Evolutionary conservation across 306 rosid species (phyloP), one percentile per base, ranked within the genome.

Genomic region (Begonia loranthoides): DNA sequence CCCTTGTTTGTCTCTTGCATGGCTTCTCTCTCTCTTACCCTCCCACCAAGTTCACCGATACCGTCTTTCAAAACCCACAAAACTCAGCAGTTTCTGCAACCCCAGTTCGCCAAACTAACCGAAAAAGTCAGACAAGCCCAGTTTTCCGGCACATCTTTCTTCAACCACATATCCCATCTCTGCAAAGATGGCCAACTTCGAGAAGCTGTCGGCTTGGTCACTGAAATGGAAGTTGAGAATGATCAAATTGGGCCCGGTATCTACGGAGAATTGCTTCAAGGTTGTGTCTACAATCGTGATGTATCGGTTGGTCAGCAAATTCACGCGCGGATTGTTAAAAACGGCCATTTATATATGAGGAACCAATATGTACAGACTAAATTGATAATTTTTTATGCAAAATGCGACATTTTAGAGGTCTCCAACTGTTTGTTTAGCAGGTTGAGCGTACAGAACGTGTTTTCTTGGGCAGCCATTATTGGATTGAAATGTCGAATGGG

Each of bases 391-490:
- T 82, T 88, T 60, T 88, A 88, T 57, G 74, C 94, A 0, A 84
- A 88, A 62, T 88, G 88, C 51, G 70, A 64, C 17, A 63, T 36
- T 11, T 36, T 41, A n/a, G 56, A 65, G 12, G 70, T 40, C 9
- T 80, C 93, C 0, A 55, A 56, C 46, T 63, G 65, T 41, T 64
- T 81, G 58, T 88, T 84, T 61, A 56, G 55, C 49, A 57, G 59
- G 12, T 49, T 71, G 12, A 59, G 11, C 2, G 49, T 55, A 13
- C 76, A 63, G 63, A 84, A 75, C 43, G 74, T 75, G 28, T 89
- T 79, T 68, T 81, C 97, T 33, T 88, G 87, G 93, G 89, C 95
- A 52, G 93, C 93, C 24, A 72, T 84, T 10, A 53, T 88, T 45
- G 87, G 87, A 10, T 17, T 84, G 55, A 82, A 71, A 36, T 69